Base-by-base conservation (phyloP, 1,284 basidiomycete species). In the Veloboletus limbatus region DNA sequence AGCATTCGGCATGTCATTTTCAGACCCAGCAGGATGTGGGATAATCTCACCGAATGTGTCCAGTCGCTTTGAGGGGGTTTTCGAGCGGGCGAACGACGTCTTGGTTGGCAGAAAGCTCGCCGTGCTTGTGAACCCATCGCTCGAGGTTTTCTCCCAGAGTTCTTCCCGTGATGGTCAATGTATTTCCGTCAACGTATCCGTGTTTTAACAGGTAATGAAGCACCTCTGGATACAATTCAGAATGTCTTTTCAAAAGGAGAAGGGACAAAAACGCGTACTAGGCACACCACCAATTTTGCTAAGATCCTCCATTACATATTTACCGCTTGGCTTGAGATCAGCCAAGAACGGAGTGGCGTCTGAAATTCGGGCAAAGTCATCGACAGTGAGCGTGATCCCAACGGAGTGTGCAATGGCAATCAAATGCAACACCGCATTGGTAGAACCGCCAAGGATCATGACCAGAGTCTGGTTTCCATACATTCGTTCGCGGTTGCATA, bases 371-470 rank as follows among this genome's bases (percentile, higher is more conserved):
- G 92, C 89, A 75, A 94, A 91, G 67, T 95, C 92, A 57, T 94
- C 91, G 39, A 96, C 75, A 10, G 78, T 79, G 47, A 96, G 75
- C 36, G 80, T 76, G 66, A 96, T 84, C 24, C 91, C 91, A 34
- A 90, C 89, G 2, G 89, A 88, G 62, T 91, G 89, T 0, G 93
- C 92, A 53, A 96, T 83, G 27, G 92, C 93, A 59, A 95, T 88
- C 51, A 96, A 73, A 67, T 96, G 92, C 22, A 96, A 71, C 18
- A 96, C 93, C 30, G 91, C 92, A 62, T 96, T 96, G 32, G 92
- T 96, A 11, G 92, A 95, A 33, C 92, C 92, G 43, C 92, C 96
- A 24, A 97, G 80, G 58, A 94, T 87, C 88, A 97, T 96, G 13
- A 90, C 92, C 42, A 97, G 70, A 22, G 88, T 88, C 91, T 91